These are phyloP conservation scores for Arthroderma sp. DNA, from an alignment of 2,329 filamentous ascomycete species.

Conservation along the genomic window DNA sequence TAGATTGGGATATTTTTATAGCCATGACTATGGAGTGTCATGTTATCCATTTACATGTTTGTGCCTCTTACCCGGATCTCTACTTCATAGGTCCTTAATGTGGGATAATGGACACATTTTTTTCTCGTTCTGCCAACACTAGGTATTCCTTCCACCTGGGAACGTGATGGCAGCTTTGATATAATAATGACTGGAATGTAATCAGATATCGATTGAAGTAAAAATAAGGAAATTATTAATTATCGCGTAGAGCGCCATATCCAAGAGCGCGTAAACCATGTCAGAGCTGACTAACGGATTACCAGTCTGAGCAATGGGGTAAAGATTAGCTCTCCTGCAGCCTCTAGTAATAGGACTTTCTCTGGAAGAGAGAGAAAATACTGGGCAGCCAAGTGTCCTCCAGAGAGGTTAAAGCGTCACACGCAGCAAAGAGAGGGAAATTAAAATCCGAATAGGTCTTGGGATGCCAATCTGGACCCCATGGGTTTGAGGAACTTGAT, in stretches of 20 bases:
- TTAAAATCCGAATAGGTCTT: constrained; percentile 3
- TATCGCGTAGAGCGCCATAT: constrained; percentile 2
- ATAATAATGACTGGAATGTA: neutral
- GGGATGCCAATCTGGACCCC: neutral
- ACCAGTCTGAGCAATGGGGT: neutral
- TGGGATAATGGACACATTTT: neutral
- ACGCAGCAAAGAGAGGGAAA: neutral
- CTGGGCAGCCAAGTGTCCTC: neutral
- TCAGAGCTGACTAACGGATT: constrained; percentile 1
- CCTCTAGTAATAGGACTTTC: neutral
- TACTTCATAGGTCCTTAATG: neutral
- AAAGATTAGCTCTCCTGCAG: neutral
- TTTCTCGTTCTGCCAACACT: neutral
- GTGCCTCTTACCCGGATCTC: neutral
- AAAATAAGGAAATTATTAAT: neutral
- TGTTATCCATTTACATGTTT: neutral
- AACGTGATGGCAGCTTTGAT: neutral
- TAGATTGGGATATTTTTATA: neutral
- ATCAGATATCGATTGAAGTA: neutral
- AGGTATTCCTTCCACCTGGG: constrained; percentile 1
- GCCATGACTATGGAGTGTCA: neutral
- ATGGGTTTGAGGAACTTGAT: neutral
- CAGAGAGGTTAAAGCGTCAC: neutral
- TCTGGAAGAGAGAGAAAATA: neutral
- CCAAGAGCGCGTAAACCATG: neutral